Evolutionary conservation across 768 basidiomycete genomes (phyloP).

Genomic region (Chlorophyllum brunneum): DNA sequence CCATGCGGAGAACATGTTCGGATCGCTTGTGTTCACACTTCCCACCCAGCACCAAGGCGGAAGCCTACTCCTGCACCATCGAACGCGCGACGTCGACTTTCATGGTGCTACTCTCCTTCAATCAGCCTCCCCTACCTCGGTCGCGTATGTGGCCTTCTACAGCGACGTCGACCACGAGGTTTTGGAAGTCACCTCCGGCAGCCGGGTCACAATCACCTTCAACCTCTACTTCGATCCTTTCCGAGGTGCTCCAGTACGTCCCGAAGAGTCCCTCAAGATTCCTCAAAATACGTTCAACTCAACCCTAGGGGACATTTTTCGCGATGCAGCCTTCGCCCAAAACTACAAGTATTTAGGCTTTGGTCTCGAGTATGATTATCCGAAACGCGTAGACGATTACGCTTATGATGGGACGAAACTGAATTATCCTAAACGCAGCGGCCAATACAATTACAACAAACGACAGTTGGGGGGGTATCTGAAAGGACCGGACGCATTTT

Average conservation of each 20-base stretch:
- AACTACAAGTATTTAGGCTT: constrained; percentile 31
- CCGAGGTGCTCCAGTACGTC: not conserved
- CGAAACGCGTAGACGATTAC: constrained; percentile 14
- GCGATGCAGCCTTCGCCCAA: constrained; percentile 24
- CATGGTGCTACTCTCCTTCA: constrained; percentile 29
- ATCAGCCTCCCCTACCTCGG: constrained; percentile 15
- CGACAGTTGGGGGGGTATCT: constrained; percentile 16
- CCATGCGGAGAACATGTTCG: constrained; percentile 40
- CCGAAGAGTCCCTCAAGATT: not conserved
- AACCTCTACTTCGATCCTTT: constrained; percentile 30
- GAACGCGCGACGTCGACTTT: constrained; percentile 25
- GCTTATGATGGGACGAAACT: not conserved
- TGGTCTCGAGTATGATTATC: constrained; percentile 31
- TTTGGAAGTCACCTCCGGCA: constrained; percentile 27
- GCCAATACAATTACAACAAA: constrained; percentile 10
- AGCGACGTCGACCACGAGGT: constrained; percentile 42
- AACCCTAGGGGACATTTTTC: constrained; percentile 22
- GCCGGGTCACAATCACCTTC: constrained; percentile 39
- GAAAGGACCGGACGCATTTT: constrained; percentile 27
- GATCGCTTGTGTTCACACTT: constrained; percentile 46
- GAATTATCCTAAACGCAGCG: constrained; percentile 24
- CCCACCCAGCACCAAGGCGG: constrained; percentile 46
- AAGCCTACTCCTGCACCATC: constrained; percentile 31
- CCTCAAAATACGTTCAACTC: constrained; percentile 14
- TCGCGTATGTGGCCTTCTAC: constrained; percentile 31